Conservation (phyloP, 1,139 yeast species). For the Protomyces inundatus region DNA sequence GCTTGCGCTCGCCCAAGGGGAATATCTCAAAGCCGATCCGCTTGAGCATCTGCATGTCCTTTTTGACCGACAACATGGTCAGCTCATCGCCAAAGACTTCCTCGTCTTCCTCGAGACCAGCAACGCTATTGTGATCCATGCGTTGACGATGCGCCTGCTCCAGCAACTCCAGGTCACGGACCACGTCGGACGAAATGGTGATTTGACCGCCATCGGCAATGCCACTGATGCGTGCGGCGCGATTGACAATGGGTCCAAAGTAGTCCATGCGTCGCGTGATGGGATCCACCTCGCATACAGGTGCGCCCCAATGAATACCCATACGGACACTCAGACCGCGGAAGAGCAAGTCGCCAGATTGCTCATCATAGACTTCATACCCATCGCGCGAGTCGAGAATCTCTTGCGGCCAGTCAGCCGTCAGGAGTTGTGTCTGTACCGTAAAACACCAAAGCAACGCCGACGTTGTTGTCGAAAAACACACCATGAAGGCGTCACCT, state of each 20-base stretch:
- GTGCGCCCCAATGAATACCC: constrained; percentile 98
- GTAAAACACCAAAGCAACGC: constrained; percentile 93
- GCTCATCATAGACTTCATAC: constrained; percentile 66
- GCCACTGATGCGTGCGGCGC: constrained; percentile 88
- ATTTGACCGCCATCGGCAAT: constrained; percentile 99
- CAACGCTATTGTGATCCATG: constrained; percentile 15
- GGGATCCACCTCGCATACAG: constrained; percentile 91
- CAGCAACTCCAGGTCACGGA: constrained; percentile 62
- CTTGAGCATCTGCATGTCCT: constrained; percentile 61
- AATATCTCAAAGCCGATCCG: constrained; percentile 66
- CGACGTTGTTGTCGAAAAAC: constrained; percentile 86
- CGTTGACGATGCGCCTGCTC: constrained; percentile 37
- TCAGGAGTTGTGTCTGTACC: constrained; percentile 75
- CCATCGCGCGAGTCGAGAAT: constrained; percentile 82
- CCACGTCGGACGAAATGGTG: constrained; percentile 74
- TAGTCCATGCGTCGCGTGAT: constrained; percentile 97
- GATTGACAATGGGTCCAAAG: constrained; percentile 96
- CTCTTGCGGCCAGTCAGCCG: constrained; percentile 95
- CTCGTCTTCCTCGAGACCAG: constrained; percentile 1
- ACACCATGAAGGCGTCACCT: constrained; percentile 99
- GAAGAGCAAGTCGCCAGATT: constrained; percentile 56
- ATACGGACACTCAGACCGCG: constrained; percentile 90
- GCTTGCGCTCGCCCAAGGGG: constrained; percentile 76
- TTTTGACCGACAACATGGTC: constrained; percentile 60
- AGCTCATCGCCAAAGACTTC: constrained; percentile 38